A percentile compares a stretch with the other conserved stretches of the same genome.
These are phyloP conservation scores for Penicillium griseofulvum DNA, from an alignment of 2,329 filamentous ascomycete species.

Conservation along the genomic window DNA sequence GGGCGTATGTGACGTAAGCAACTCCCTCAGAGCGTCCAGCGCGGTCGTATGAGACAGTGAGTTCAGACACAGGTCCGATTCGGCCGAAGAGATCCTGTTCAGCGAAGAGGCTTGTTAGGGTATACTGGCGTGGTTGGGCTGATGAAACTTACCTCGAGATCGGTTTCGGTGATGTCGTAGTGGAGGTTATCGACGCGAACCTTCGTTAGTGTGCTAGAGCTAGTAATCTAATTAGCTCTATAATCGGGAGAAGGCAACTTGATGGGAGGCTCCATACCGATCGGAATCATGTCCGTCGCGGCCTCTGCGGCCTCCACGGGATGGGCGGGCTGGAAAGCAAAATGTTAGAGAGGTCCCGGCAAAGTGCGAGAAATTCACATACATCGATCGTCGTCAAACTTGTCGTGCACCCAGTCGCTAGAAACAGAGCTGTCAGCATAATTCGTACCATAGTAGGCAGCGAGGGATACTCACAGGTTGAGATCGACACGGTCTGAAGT, in stretches of 20 bases:
- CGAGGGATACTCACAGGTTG: constrained; percentile 40
- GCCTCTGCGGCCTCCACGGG: constrained; percentile 43
- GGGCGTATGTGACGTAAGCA: constrained; percentile 78
- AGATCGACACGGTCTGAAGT: constrained; percentile 47
- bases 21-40: constrained; percentile 83
- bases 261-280: constrained; percentile 28
- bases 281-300: constrained; percentile 38
- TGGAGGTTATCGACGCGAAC: constrained; percentile 86
- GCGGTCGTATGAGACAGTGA: constrained; percentile 78
- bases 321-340: constrained; percentile 39
- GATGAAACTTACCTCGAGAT: constrained; percentile 65
- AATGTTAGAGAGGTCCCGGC: constrained; percentile 19
- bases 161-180: constrained; percentile 83
- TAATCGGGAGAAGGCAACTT: neutral
- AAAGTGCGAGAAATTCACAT: constrained; percentile 22
- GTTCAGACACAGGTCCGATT: constrained; percentile 68
- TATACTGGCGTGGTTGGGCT: neutral
- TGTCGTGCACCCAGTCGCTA: constrained; percentile 94
- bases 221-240: constrained; percentile 32
- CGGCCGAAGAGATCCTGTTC: constrained; percentile 72
- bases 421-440: constrained; percentile 13
- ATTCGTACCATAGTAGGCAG: neutral
- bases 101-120: neutral
- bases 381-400: constrained; percentile 71
- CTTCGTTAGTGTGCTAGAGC: constrained; percentile 62